Conservation (phyloP, 495 filamentous ascomycete species). For the Trichoderma orchidacearum region DNA sequence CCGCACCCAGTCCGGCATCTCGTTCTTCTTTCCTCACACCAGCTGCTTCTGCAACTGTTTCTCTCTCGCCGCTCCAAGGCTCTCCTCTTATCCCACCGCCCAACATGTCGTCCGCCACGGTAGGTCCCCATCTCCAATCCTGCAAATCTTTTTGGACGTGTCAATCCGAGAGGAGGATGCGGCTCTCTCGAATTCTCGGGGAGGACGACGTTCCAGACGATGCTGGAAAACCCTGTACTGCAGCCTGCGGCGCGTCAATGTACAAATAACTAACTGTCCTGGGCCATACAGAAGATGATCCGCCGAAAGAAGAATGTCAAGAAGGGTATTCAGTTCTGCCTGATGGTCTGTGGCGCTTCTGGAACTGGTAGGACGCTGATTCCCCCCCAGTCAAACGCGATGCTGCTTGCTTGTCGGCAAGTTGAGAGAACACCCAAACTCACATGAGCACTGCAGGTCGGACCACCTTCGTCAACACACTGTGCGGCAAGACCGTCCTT, state of each 20-base stretch:
- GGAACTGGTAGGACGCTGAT: slow-evolving; percentile 71
- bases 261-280: neutral
- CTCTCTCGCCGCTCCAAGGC: neutral
- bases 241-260: neutral
- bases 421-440: slow-evolving; percentile 10
- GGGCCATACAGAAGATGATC: slow-evolving; percentile 63
- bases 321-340: slow-evolving; percentile 99
- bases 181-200: no score
- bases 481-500: slow-evolving; percentile 89
- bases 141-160: neutral
- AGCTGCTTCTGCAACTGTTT: neutral
- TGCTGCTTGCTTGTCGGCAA: slow-evolving; percentile 1
- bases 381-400: slow-evolving; percentile 3
- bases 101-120: neutral
- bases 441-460: slow-evolving; percentile 45
- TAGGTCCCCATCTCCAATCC: neutral
- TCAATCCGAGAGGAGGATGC: neutral
- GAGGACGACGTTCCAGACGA: no score
- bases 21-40: neutral
- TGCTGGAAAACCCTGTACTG: no score
- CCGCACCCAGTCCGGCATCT: no score
- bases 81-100: neutral
- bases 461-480: slow-evolving; percentile 98
- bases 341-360: slow-evolving; percentile 99
- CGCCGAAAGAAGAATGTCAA: slow-evolving; percentile 99